These are phyloP conservation scores for Cladophialophora chaetospira DNA, from an alignment of 2,329 filamentous ascomycete genomes.

Conservation along the genomic window DNA sequence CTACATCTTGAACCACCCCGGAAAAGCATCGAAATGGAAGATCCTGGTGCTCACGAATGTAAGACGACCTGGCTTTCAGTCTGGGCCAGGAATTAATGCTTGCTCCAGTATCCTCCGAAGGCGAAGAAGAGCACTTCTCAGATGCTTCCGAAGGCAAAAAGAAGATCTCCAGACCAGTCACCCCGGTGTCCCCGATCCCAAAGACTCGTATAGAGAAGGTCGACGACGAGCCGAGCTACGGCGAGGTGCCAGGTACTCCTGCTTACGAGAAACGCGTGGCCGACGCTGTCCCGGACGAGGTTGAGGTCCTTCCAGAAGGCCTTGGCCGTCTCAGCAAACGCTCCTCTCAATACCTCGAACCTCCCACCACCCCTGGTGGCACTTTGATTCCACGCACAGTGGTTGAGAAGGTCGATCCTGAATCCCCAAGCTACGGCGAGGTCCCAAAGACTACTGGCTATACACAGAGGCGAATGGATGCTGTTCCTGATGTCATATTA, in stretches of 20 bases:
- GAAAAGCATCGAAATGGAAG: slow-evolving; percentile 58
- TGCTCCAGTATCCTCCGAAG: slow-evolving; percentile 49
- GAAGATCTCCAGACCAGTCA: slow-evolving; percentile 37
- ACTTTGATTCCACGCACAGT: slow-evolving; percentile 60
- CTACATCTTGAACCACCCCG: slow-evolving; percentile 54
- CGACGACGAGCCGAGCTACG: slow-evolving; percentile 60
- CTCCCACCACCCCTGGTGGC: slow-evolving; percentile 54
- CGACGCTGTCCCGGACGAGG: slow-evolving; percentile 65
- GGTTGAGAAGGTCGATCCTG: slow-evolving; percentile 63
- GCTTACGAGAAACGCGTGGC: slow-evolving; percentile 60
- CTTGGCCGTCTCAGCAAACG: slow-evolving; percentile 45
- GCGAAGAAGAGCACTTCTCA: slow-evolving; percentile 66
- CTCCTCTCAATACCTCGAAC: slow-evolving; percentile 44
- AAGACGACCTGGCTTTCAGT: no score
- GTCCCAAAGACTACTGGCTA: slow-evolving; percentile 63
- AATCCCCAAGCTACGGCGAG: slow-evolving; percentile 60
- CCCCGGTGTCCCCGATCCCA: slow-evolving; percentile 56
- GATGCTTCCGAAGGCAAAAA: slow-evolving; percentile 62
- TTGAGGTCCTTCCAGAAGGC: slow-evolving; percentile 58
- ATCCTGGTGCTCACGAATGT: slow-evolving; percentile 58
- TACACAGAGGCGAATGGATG: slow-evolving; percentile 59
- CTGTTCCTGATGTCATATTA: slow-evolving; percentile 59
- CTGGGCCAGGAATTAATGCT: slow-evolving; percentile 30
- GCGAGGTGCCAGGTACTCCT: slow-evolving; percentile 63
- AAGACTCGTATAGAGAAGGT: slow-evolving; percentile 65